Conservation (phyloP, 495 filamentous ascomycete species). For the Usnea hakonensis region DNA sequence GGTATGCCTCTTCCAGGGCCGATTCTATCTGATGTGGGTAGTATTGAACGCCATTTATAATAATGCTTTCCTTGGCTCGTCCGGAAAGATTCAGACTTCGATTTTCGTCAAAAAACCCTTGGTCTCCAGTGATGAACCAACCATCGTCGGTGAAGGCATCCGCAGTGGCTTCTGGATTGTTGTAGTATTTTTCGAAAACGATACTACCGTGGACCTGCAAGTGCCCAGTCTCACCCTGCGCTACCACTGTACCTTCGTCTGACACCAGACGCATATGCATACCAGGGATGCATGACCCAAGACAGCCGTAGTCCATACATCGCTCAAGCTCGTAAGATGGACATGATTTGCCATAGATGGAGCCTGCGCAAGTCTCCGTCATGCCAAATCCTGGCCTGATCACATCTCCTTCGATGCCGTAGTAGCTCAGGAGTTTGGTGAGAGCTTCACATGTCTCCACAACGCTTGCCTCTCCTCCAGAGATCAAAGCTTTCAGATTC, state of each 20-base stretch:
- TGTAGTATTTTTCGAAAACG: conserved; percentile 71
- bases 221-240: conserved; percentile 17
- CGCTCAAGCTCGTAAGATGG: conserved; percentile 30
- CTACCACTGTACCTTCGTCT: background rate
- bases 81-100: conserved; percentile 49
- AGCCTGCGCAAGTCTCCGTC: conserved; percentile 48
- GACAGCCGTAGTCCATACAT: conserved; percentile 26
- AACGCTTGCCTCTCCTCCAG: conserved; percentile 38
- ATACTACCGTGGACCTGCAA: conserved; percentile 42
- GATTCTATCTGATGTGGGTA: conserved; percentile 36
- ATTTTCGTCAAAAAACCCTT: conserved; percentile 50
- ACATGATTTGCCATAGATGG: conserved; percentile 34
- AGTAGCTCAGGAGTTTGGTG: conserved; percentile 24
- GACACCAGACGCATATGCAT: conserved; percentile 36
- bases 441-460: conserved; percentile 27
- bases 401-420: conserved; percentile 32
- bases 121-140: conserved; percentile 79
- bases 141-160: conserved; percentile 62
- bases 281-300: conserved; percentile 37
- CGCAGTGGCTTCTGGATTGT: conserved; percentile 55
- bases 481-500: conserved; percentile 24
- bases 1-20: conserved; percentile 33
- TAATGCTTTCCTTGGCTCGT: conserved; percentile 48
- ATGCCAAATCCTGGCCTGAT: conserved; percentile 45
- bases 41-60: conserved; percentile 46